Evolutionary conservation across 305 asterid genomes (phyloP).

Genomic region (Withania somnifera): DNA sequence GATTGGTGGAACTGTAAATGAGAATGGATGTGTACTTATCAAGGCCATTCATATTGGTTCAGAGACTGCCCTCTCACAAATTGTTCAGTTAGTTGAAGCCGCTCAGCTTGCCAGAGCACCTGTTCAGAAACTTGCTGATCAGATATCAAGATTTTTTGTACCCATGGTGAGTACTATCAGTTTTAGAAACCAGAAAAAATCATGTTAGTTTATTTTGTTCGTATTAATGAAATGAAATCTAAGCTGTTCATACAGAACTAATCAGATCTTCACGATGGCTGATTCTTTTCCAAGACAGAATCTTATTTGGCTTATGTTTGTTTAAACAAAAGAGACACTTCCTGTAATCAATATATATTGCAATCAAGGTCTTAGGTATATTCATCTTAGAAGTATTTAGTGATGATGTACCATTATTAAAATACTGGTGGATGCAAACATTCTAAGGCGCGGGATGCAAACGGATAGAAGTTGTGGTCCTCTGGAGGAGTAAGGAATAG

Average conservation of each 20-base stretch:
- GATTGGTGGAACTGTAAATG: conserved; percentile 93
- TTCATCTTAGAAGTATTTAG: not conserved
- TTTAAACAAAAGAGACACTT: not conserved
- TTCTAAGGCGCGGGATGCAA: too few species aligned
- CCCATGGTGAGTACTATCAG: conserved; percentile 55
- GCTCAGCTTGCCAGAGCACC: conserved; percentile 99
- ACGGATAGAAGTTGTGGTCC: too few species aligned
- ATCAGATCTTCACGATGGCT: not conserved
- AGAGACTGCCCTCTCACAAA: conserved; percentile 91
- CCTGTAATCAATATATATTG: not conserved
- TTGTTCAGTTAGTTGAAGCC: conserved; percentile 94
- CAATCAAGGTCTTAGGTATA: not conserved
- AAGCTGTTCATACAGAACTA: not conserved
- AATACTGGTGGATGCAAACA: not conserved
- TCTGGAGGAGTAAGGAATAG: too few species aligned
- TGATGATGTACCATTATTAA: not conserved
- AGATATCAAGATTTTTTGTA: conserved; percentile 78
- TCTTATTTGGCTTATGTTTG: not conserved
- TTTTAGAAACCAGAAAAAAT: not conserved
- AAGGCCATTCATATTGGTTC: conserved; percentile 96
- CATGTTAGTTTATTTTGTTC: not conserved
- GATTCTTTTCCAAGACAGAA: not conserved
- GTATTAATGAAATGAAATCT: not conserved
- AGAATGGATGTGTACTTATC: conserved; percentile 69
- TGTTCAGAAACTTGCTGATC: conserved; percentile 97